These are phyloP conservation scores for Dactylellina leptospora DNA, from an alignment of 2,329 filamentous ascomycete species.

Conservation along the genomic window DNA sequence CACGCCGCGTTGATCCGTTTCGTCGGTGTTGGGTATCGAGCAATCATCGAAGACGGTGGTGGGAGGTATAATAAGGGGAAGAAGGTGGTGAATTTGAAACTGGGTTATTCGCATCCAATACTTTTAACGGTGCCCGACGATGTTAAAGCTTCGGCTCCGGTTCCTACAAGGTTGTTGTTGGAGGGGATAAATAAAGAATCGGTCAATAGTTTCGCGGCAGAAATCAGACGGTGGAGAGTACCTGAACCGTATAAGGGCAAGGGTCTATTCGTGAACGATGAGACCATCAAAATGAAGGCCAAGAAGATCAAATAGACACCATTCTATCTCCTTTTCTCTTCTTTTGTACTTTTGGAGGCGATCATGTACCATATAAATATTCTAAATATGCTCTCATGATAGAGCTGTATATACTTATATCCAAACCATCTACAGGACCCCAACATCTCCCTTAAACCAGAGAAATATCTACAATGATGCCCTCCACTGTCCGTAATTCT, in stretches of 20 bases:
- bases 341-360: constrained; percentile 15
- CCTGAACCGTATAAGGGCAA: constrained; percentile 96
- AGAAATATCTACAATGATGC: constrained; percentile 32
- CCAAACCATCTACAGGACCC: not conserved
- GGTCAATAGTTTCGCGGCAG: constrained; percentile 89
- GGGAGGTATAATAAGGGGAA: constrained; percentile 74
- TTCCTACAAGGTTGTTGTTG: constrained; percentile 88
- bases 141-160: constrained; percentile 84
- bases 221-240: constrained; percentile 84
- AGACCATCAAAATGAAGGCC: constrained; percentile 97
- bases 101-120: constrained; percentile 95
- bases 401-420: constrained; percentile 16
- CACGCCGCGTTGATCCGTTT: constrained; percentile 92
- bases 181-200: constrained; percentile 87
- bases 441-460: not conserved
- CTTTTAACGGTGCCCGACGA: constrained; percentile 84
- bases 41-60: constrained; percentile 80
- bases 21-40: constrained; percentile 94
- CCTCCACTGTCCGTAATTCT: constrained; percentile 28
- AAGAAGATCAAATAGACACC: constrained; percentile 89
- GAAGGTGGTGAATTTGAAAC: constrained; percentile 93
- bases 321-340: not conserved
- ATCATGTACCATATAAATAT: constrained; percentile 42
- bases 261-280: constrained; percentile 96
- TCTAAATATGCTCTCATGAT: constrained; percentile 5